Conservation (phyloP, 805 yeast species). For the Myxozyma vanderwaltii region DNA sequence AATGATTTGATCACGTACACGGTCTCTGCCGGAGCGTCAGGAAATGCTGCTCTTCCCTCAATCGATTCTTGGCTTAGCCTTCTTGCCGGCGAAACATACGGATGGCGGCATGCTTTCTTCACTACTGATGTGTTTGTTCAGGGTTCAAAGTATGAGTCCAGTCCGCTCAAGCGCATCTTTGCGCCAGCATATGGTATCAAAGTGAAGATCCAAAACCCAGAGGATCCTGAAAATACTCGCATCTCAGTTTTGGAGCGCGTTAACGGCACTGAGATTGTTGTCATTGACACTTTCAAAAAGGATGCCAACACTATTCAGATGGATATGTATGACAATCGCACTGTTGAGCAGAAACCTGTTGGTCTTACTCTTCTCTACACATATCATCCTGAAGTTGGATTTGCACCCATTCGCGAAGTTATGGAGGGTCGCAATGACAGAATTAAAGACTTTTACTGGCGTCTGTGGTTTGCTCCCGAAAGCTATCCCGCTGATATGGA, state of each 20-base stretch:
- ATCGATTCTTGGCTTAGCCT: slow-evolving; percentile 69
- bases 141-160: slow-evolving; percentile 73
- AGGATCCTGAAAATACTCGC: slow-evolving; percentile 56
- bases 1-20: slow-evolving; percentile 13
- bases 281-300: slow-evolving; percentile 60
- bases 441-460: slow-evolving; percentile 97
- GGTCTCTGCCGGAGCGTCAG: slow-evolving; percentile 33
- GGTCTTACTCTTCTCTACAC: slow-evolving; percentile 75
- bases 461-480: slow-evolving; percentile 81
- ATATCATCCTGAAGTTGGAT: slow-evolving; percentile 85
- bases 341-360: slow-evolving; percentile 72
- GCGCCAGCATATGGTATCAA: slow-evolving; percentile 69
- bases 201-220: slow-evolving; percentile 60
- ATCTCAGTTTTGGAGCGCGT: slow-evolving; percentile 69
- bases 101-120: slow-evolving; percentile 92
- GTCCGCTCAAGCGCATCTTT: slow-evolving; percentile 78
- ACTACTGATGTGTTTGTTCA: slow-evolving; percentile 80
- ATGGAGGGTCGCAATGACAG: slow-evolving; percentile 89
- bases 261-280: slow-evolving; percentile 63
- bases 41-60: slow-evolving; percentile 43
- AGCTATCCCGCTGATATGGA: slow-evolving; percentile 57
- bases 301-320: slow-evolving; percentile 61
- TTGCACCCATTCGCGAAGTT: slow-evolving; percentile 89
- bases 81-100: slow-evolving; percentile 74
- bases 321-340: slow-evolving; percentile 82